Base-by-base conservation (phyloP, 2,329 filamentous ascomycete species). In the Dactylellina leptospora region DNA sequence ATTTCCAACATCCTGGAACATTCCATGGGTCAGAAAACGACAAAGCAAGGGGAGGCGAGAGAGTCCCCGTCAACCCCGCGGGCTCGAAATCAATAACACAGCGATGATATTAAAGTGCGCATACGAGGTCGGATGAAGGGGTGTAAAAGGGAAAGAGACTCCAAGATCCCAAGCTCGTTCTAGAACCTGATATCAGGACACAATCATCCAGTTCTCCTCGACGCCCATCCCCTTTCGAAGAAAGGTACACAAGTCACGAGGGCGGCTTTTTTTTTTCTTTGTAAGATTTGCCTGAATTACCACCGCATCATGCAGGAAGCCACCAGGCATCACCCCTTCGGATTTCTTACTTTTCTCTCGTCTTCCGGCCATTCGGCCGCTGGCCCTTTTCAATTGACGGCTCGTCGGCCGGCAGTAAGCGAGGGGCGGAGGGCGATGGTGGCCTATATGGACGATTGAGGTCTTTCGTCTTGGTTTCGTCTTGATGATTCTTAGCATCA, bases 221-320 rank as follows among this genome's bases (percentile, higher is more conserved):
- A 40, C 2, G 8, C 18, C 8, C 4, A 36, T 25, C 48, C 18
- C 27, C 25, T 23, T 10, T 22, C 4, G 16, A 51, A n/a, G 27
- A 38, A 30, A 33, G 16, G 47, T 51, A 33, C 50, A 20, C 38
- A 51, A 51, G 50, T 54, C 50, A 54, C 50, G 50, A 54, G 50
- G 20, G 9, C 50, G 40, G 6, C 18, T 45, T 10, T 33, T 30
- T 30, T 16, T 38, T 38, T 51, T 51, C 27, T 47, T 42, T 22
- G 23, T 48, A 22, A 36, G 51, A 66, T 66, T 66, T 66, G 61
- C 61, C 61, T 64, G 45, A 69, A 60, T 54, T 54, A 69, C 54
- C 63, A 69, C 63, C 63, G 55, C 63, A 69, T 69, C 63, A 48
- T 70, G 56, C 64, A 70, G 55, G 45, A 45, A 53, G 50, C 64